Percentiles rank a stretch among this genome's conserved stretches.
Evolutionary conservation across 2,329 filamentous ascomycete species (phyloP).

Genomic region (Claviceps lovelessii): DNA sequence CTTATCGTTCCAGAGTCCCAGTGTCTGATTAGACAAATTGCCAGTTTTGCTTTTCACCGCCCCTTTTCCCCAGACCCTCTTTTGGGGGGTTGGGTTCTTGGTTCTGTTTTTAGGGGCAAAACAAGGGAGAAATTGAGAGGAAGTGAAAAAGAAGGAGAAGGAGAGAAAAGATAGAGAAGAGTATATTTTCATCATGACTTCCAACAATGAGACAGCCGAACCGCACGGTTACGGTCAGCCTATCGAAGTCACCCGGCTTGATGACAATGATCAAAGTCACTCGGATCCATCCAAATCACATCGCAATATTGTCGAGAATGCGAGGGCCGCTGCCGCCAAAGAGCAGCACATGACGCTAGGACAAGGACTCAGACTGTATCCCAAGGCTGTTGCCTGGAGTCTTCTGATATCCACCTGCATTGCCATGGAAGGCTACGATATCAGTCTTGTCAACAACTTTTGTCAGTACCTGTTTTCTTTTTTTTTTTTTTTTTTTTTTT

Average conservation of each 20-base stretch:
- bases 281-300: conserved; percentile 14
- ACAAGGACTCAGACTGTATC: conserved; percentile 70
- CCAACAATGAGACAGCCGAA: neutral
- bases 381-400: conserved; percentile 74
- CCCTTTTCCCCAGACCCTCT: neutral
- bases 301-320: conserved; percentile 19
- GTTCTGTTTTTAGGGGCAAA: neutral
- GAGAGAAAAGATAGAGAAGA: too few relatives aligned
- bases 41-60: neutral
- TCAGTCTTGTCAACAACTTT: conserved; percentile 70
- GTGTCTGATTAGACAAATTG: neutral
- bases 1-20: neutral
- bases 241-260: conserved; percentile 4
- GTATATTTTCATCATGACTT: neutral
- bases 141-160: neutral
- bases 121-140: neutral
- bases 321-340: conserved; percentile 37
- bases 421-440: conserved; percentile 81
- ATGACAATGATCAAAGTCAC: conserved; percentile 9
- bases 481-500: neutral
- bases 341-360: conserved; percentile 57
- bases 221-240: neutral
- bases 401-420: conserved; percentile 82
- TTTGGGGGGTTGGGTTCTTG: too few relatives aligned
- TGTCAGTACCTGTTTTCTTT: conserved; percentile 26